phyloP scores from a whole-genome alignment of 805 yeast species.

The Komagataella kurtzmanii region DNA sequence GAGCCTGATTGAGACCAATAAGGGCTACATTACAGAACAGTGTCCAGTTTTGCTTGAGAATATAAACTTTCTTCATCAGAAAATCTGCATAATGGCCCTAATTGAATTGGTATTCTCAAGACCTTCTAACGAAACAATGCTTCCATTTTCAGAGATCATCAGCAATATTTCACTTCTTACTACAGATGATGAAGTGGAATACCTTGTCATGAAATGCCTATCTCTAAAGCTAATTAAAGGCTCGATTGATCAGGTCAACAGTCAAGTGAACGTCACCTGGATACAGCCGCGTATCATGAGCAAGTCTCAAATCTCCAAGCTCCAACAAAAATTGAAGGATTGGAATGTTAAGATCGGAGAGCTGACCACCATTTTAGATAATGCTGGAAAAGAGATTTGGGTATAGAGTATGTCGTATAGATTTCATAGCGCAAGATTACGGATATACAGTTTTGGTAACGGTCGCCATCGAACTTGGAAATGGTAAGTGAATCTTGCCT shows the following conservation, averaged over 20 bases:
- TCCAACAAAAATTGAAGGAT: constrained; percentile 56
- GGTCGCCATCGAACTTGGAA: not conserved
- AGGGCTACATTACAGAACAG: constrained; percentile 6
- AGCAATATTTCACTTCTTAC: constrained; percentile 47
- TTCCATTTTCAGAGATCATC: constrained; percentile 64
- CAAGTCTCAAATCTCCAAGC: constrained; percentile 59
- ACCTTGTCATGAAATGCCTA: constrained; percentile 81
- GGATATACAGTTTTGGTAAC: not conserved
- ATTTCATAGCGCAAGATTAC: not conserved
- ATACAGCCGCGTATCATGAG: constrained; percentile 92
- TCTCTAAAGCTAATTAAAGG: constrained; percentile 78
- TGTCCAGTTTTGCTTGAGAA: constrained; percentile 45
- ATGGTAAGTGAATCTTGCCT: not conserved
- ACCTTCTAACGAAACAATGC: constrained; percentile 60
- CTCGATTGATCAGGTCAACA: constrained; percentile 76
- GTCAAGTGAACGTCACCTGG: constrained; percentile 78
- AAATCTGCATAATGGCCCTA: constrained; percentile 84
- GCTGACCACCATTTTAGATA: constrained; percentile 48
- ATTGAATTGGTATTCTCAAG: constrained; percentile 74
- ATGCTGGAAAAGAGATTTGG: constrained; percentile 54
- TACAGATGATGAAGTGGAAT: constrained; percentile 68
- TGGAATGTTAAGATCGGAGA: constrained; percentile 72
- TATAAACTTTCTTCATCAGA: constrained; percentile 66
- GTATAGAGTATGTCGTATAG: constrained; percentile 15
- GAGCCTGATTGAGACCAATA: constrained; percentile 12